These are phyloP conservation scores for Cyphellophora attinorum DNA, from an alignment of 2,329 filamentous ascomycete species.

Conservation along the genomic window DNA sequence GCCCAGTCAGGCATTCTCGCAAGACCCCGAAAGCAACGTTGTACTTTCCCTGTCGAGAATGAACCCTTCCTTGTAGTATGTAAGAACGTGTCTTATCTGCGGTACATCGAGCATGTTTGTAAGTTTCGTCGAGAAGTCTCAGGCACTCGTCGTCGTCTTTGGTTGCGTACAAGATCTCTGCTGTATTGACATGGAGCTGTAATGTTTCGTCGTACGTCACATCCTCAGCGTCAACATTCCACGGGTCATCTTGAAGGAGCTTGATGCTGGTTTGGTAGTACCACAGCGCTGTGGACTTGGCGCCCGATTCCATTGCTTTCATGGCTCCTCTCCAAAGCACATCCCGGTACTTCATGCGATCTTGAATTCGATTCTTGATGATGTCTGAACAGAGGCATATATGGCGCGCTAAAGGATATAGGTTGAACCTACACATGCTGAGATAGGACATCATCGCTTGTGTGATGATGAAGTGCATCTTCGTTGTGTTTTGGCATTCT, in stretches of 20 bases:
- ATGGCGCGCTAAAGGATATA: conserved; percentile 70
- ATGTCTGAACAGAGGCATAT: conserved; percentile 68
- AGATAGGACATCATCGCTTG: conserved; percentile 68
- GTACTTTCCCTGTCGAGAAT: conserved; percentile 64
- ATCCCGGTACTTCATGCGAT: conserved; percentile 60
- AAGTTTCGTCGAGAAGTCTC: conserved; percentile 59
- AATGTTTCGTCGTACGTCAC: conserved; percentile 80
- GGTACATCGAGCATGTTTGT: conserved; percentile 58
- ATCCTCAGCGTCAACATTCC: conserved; percentile 61
- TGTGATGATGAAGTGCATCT: conserved; percentile 88
- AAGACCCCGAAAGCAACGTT: conserved; percentile 59
- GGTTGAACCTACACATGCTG: conserved; percentile 48
- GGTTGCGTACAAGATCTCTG: conserved; percentile 76
- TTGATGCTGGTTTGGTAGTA: conserved; percentile 70
- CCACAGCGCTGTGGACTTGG: conserved; percentile 68
- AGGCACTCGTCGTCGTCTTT: conserved; percentile 60
- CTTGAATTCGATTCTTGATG: conserved; percentile 55
- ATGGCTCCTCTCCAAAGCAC: conserved; percentile 72
- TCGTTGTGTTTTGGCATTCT: conserved; percentile 55
- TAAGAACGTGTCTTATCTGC: conserved; percentile 77
- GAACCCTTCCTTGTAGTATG: conserved; percentile 72
- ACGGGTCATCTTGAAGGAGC: conserved; percentile 71
- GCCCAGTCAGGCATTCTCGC: conserved; percentile 58
- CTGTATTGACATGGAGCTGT: conserved; percentile 65
- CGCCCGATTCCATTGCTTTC: conserved; percentile 70